These are phyloP conservation scores for Fusarium sp. DNA, from an alignment of 2,329 filamentous ascomycete genomes.

Conservation along the genomic window DNA sequence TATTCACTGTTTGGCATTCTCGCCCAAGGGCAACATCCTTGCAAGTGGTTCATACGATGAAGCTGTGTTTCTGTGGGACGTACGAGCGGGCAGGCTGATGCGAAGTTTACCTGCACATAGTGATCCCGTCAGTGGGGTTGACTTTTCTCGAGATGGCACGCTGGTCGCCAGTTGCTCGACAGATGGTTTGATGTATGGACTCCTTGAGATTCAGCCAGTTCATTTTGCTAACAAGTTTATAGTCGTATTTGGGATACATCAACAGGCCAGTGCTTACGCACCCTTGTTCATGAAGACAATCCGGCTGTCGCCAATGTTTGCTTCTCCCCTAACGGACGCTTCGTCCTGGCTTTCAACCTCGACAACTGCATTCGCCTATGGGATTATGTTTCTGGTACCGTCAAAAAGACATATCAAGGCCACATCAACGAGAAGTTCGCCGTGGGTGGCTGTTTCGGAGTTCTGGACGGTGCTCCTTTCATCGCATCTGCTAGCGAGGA, in stretches of 20 bases:
- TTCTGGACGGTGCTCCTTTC: slow-evolving; percentile 62
- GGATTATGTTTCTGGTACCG: slow-evolving; percentile 92
- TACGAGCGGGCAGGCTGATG: slow-evolving; percentile 87
- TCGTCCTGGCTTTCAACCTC: slow-evolving; percentile 89
- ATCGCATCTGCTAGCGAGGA: slow-evolving; percentile 89
- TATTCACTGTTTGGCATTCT: slow-evolving; percentile 92
- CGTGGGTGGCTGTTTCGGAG: slow-evolving; percentile 84
- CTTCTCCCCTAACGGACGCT: slow-evolving; percentile 94
- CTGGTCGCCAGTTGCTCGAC: slow-evolving; percentile 91
- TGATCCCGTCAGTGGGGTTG: slow-evolving; percentile 92
- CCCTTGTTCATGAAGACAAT: slow-evolving; percentile 95
- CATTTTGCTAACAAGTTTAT: slow-evolving; percentile 24
- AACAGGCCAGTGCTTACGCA: slow-evolving; percentile 93
- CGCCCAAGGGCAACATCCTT: slow-evolving; percentile 97
- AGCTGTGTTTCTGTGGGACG: slow-evolving; percentile 96
- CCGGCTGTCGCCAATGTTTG: slow-evolving; percentile 87
- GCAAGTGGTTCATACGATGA: slow-evolving; percentile 97
- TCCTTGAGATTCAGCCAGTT: background rate
- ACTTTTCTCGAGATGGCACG: slow-evolving; percentile 92
- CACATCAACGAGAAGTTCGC: slow-evolving; percentile 87
- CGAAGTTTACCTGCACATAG: slow-evolving; percentile 91
- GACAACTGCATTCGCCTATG: slow-evolving; percentile 91
- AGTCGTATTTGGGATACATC: slow-evolving; percentile 94
- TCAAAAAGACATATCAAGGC: slow-evolving; percentile 97
- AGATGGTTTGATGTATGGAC: slow-evolving; percentile 81